Conservation (phyloP, 148 eudicot genomes). For the Rheum nobile region DNA sequence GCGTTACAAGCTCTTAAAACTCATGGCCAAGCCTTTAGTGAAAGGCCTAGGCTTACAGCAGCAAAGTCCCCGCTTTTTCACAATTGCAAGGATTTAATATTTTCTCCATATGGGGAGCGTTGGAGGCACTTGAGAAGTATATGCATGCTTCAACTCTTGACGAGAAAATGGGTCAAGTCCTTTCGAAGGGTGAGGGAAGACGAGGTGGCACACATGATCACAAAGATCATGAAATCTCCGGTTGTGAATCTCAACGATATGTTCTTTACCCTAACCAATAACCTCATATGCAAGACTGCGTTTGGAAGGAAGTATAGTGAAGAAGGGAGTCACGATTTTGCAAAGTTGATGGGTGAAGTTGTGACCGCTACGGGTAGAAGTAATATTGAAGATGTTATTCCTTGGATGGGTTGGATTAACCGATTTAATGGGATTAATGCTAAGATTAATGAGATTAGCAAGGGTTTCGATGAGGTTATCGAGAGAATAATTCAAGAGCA, state of each 20-base stretch:
- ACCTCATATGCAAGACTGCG: background rate
- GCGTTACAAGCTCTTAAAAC: background rate
- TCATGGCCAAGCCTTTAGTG: background rate
- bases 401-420: constrained; percentile 11
- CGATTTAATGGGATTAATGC: constrained; percentile 1
- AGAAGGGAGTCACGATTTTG: background rate
- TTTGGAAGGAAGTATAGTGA: background rate
- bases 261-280: background rate
- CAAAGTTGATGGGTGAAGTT: background rate
- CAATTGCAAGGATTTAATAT: background rate
- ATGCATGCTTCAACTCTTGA: background rate
- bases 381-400: background rate
- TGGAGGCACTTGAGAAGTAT: background rate
- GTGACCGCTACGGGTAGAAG: background rate
- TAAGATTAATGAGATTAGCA: background rate
- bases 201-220: background rate
- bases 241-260: background rate
- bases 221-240: background rate
- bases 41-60: background rate
- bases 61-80: background rate
- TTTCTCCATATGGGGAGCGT: background rate
- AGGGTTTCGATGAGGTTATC: background rate
- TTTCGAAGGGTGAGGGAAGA: background rate
- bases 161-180: background rate
- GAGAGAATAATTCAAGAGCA: background rate